A percentile compares a stretch with the other conserved stretches of the same genome.
phyloP scores from a whole-genome alignment of 306 rosid genomes.

The Hippophae rhamnoides region DNA sequence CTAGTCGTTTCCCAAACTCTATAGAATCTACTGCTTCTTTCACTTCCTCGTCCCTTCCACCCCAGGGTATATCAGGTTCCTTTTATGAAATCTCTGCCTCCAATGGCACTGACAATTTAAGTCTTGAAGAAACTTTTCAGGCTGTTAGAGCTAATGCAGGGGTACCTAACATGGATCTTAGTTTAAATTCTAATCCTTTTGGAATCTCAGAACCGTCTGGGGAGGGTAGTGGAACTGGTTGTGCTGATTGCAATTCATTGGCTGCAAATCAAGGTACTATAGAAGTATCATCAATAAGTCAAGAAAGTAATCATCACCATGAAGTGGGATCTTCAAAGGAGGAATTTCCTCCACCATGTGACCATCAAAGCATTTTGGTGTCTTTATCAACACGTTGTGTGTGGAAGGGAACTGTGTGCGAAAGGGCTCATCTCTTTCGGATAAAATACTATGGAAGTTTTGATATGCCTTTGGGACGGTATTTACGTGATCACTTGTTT shows the following conservation, averaged over 20 bases:
- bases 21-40: constrained; percentile 10
- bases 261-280: constrained; percentile 28
- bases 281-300: constrained; percentile 24
- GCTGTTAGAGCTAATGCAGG: constrained; percentile 24
- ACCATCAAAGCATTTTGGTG: constrained; percentile 80
- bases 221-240: constrained; percentile 22
- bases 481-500: constrained; percentile 68
- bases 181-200: constrained; percentile 31
- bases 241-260: constrained; percentile 19
- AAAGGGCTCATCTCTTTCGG: constrained; percentile 61
- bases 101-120: constrained; percentile 25
- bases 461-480: constrained; percentile 80
- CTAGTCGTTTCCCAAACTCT: constrained; percentile 11
- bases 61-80: constrained; percentile 21
- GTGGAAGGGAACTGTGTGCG: constrained; percentile 81
- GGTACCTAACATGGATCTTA: constrained; percentile 21
- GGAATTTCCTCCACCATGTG: constrained; percentile 62
- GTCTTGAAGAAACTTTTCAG: constrained; percentile 21
- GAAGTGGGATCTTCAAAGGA: constrained; percentile 41
- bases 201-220: constrained; percentile 25
- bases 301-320: constrained; percentile 21
- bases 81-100: constrained; percentile 22
- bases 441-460: constrained; percentile 78
- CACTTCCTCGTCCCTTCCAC: constrained; percentile 18
- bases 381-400: constrained; percentile 71